Evolutionary conservation across 805 yeast genomes (phyloP).

Genomic region (Candida insectalens): DNA sequence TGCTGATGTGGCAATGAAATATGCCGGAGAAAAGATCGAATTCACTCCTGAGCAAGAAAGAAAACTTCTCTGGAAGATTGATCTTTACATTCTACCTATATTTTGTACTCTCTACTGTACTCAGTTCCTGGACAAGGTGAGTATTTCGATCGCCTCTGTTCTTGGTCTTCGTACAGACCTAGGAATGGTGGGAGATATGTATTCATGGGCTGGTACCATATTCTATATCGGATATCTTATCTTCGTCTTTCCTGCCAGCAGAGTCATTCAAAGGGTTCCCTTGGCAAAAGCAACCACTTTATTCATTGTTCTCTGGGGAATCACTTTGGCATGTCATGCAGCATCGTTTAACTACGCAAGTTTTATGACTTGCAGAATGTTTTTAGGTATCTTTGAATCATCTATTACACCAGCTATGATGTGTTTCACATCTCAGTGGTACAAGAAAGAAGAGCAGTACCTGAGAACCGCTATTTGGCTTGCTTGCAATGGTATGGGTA

Average conservation of each 20-base stretch:
- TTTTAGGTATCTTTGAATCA: conserved; percentile 43
- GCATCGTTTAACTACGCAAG: conserved; percentile 29
- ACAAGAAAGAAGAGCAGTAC: conserved; percentile 39
- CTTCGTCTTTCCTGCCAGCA: conserved; percentile 35
- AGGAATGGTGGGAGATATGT: conserved; percentile 26
- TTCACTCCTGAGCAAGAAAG: too few species aligned
- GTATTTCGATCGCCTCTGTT: conserved; percentile 46
- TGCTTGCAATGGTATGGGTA: conserved; percentile 34
- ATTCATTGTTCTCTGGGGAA: conserved; percentile 27
- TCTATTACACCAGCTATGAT: conserved; percentile 48
- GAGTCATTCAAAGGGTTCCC: conserved; percentile 40
- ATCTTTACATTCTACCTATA: conserved; percentile 39
- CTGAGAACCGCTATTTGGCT: conserved; percentile 24
- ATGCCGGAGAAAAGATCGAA: too few species aligned
- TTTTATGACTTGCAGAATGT: conserved; percentile 34
- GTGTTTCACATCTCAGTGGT: conserved; percentile 42
- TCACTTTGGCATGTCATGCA: conserved; percentile 35
- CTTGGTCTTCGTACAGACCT: conserved; percentile 30
- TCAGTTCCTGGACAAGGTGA: conserved; percentile 52
- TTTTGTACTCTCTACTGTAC: conserved; percentile 38
- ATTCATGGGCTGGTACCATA: conserved; percentile 34
- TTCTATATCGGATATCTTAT: conserved; percentile 37
- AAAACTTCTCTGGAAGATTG: conserved; percentile 30
- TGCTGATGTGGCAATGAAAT: conserved; percentile 8
- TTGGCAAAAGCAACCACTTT: conserved; percentile 33